Conservation (phyloP, 805 yeast genomes). For the Cyberlindnera mycetangii region DNA sequence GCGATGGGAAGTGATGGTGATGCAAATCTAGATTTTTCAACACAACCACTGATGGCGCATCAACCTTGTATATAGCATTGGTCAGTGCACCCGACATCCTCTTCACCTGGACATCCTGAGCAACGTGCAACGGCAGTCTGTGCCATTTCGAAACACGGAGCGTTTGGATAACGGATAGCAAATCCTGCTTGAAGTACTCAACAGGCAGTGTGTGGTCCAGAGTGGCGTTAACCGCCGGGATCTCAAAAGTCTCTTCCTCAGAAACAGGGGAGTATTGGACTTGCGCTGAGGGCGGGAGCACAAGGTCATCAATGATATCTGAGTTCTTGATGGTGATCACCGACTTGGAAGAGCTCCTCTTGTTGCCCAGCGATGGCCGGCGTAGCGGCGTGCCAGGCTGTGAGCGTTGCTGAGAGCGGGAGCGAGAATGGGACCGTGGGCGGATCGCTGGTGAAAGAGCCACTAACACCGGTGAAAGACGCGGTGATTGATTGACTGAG, state of each 20-base stretch:
- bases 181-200: constrained; percentile 83
- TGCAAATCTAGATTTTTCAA: constrained; percentile 32
- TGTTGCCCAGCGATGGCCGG: constrained; percentile 21
- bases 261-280: constrained; percentile 1
- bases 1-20: constrained; percentile 47
- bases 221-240: constrained; percentile 50
- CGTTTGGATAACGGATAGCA: constrained; percentile 59
- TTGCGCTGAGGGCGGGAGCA: constrained; percentile 11
- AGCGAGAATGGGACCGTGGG: constrained; percentile 16
- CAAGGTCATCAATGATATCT: constrained; percentile 6
- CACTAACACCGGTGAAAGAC: constrained; percentile 10
- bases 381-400: not conserved
- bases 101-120: constrained; percentile 47
- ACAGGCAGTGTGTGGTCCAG: constrained; percentile 76
- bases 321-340: constrained; percentile 10
- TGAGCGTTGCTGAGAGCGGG: constrained; percentile 18
- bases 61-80: constrained; percentile 79
- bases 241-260: constrained; percentile 24
- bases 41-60: constrained; percentile 44
- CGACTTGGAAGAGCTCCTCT: constrained; percentile 17
- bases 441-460: constrained; percentile 12
- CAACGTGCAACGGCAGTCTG: constrained; percentile 32
- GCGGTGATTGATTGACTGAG: constrained; percentile 6
- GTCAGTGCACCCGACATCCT: constrained; percentile 93
- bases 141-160: constrained; percentile 81